These are phyloP conservation scores for Phragmites australis DNA, from an alignment of 176 grass and related monocot genomes.

Conservation along the genomic window DNA sequence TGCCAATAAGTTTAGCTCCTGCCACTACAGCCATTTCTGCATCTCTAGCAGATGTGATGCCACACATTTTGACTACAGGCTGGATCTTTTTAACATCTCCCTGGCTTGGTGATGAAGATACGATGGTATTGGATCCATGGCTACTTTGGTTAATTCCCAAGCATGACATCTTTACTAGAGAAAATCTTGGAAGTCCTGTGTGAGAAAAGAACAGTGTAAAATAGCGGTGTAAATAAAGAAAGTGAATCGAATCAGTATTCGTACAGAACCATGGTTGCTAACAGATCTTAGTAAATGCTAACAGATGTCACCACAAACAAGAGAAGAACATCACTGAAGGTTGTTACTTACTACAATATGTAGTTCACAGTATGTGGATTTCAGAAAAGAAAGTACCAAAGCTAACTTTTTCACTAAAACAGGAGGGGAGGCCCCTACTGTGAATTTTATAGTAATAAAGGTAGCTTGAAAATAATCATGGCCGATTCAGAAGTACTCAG, in stretches of 20 bases:
- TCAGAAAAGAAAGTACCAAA: neutral
- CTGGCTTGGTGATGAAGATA: conserved; percentile 19
- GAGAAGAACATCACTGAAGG: neutral
- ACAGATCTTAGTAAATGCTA: neutral
- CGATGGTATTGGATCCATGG: neutral
- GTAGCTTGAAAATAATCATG: neutral
- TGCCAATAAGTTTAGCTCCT: conserved; percentile 82
- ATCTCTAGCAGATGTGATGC: conserved; percentile 80
- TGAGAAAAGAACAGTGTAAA: conserved; percentile 24
- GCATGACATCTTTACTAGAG: conserved; percentile 29
- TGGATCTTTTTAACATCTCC: conserved; percentile 32
- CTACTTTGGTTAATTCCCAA: conserved; percentile 29
- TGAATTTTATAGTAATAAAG: too few species aligned
- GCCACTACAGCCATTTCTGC: conserved; percentile 63
- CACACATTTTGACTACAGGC: conserved; percentile 88
- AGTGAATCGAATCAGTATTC: neutral
- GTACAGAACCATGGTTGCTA: conserved; percentile 7
- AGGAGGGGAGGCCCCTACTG: too few species aligned
- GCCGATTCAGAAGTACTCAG: neutral
- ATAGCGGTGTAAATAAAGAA: neutral
- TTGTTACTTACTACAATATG: neutral
- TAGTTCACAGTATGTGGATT: too few species aligned
- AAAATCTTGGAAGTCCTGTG: conserved; percentile 31
- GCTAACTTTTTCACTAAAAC: too few species aligned
- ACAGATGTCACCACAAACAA: neutral